Percentiles rank a stretch among this genome's conserved stretches.
These are phyloP conservation scores for Perkinsus olseni DNA, from an alignment of 169 alveolate genomes.

Conservation along the genomic window DNA sequence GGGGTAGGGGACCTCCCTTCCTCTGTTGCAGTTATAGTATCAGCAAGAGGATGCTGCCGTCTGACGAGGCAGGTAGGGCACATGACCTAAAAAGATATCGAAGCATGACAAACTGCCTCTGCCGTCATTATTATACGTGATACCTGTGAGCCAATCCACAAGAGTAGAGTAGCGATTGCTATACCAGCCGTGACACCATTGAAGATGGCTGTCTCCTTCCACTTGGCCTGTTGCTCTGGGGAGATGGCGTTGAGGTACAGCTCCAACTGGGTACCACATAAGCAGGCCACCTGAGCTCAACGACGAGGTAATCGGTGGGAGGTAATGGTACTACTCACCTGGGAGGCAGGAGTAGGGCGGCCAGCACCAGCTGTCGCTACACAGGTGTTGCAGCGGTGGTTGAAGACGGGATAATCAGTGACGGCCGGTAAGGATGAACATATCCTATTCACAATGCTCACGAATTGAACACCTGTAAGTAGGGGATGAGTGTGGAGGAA, in stretches of 20 bases:
- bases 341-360: not conserved
- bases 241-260: not conserved
- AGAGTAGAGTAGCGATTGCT: not conserved
- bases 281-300: not conserved
- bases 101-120: no score
- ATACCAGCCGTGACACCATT: not conserved
- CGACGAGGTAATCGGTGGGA: not conserved
- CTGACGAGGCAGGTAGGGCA: not conserved
- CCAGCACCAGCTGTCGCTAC: not conserved
- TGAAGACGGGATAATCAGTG: not conserved
- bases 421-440: not conserved
- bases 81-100: not conserved
- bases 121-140: not conserved
- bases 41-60: not conserved
- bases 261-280: not conserved
- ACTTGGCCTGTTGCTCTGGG: not conserved
- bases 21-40: not conserved
- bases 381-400: not conserved
- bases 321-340: not conserved
- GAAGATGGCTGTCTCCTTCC: not conserved
- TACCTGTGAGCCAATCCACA: not conserved
- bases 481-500: not conserved
- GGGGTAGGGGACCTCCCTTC: not conserved
- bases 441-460: not conserved
- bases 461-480: not conserved